Percentiles rank a stretch among this genome's conserved stretches.
Conservation (phyloP, 139 green algal genomes). For the Chlamydomonas eustigma region DNA sequence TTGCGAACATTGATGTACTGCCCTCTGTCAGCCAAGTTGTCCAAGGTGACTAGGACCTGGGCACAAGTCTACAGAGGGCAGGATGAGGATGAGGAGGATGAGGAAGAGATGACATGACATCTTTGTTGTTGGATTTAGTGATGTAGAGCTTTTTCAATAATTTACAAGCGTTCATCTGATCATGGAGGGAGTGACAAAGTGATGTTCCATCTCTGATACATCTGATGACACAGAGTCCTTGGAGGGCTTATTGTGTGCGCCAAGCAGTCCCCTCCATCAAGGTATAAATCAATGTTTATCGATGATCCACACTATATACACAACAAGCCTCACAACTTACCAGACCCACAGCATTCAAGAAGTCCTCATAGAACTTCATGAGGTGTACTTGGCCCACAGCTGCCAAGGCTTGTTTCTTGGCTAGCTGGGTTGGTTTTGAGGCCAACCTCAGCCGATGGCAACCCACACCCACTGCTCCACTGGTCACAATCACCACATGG, state of each 20-base stretch:
- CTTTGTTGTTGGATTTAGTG: too few species aligned
- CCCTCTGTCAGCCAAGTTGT: constrained; percentile 3
- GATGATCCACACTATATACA: too few species aligned
- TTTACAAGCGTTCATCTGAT: too few species aligned
- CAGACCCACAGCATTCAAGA: constrained; percentile 75
- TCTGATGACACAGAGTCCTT: too few species aligned
- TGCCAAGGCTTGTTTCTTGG: constrained; percentile 82
- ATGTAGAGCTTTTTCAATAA: too few species aligned
- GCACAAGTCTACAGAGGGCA: constrained; percentile 1
- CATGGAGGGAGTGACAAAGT: too few species aligned
- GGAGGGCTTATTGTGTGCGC: too few species aligned
- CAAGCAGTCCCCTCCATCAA: too few species aligned
- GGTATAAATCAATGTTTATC: too few species aligned
- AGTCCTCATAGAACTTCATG: constrained; percentile 92
- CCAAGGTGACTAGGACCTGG: not conserved
- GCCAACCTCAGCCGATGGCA: constrained; percentile 72
- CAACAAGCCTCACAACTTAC: constrained; percentile 42
- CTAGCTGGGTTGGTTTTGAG: constrained; percentile 51
- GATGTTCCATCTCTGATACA: too few species aligned
- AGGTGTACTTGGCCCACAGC: constrained; percentile 84
- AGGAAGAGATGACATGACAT: too few species aligned
- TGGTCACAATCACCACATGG: constrained; percentile 83
- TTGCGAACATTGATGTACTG: constrained; percentile 88
- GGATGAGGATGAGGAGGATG: too few species aligned
- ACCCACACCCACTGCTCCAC: constrained; percentile 85